phyloP scores from a whole-genome alignment of 2,329 filamentous ascomycete genomes.

The Colletotrichum sojae region DNA sequence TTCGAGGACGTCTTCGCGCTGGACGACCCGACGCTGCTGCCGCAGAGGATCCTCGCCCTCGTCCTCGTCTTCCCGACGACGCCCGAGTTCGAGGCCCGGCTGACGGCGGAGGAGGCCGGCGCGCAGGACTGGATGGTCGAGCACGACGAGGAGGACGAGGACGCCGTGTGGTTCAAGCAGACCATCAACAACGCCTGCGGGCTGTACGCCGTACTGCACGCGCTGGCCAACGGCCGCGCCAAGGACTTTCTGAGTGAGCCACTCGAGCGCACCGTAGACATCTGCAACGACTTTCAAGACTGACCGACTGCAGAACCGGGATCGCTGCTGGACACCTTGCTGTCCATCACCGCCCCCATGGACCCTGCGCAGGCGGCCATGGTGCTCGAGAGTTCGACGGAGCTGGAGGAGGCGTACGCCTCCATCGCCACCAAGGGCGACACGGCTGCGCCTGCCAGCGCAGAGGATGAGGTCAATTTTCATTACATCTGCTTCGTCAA shows the following conservation, averaged over 20 bases:
- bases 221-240: conserved; percentile 69
- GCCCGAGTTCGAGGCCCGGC: conserved; percentile 70
- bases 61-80: conserved; percentile 79
- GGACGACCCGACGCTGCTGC: conserved; percentile 76
- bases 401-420: conserved; percentile 75
- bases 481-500: conserved; percentile 83
- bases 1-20: conserved; percentile 81
- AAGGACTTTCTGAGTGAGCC: conserved; percentile 52
- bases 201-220: conserved; percentile 77
- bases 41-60: conserved; percentile 69
- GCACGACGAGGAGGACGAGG: conserved; percentile 63
- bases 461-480: conserved; percentile 75
- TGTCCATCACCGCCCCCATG: conserved; percentile 73
- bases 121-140: conserved; percentile 37
- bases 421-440: conserved; percentile 73
- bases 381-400: conserved; percentile 74
- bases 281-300: background rate
- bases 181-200: conserved; percentile 82
- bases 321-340: conserved; percentile 62
- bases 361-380: conserved; percentile 69
- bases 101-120: conserved; percentile 49
- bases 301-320: conserved; percentile 27
- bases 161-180: conserved; percentile 81
- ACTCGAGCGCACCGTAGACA: background rate
- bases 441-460: conserved; percentile 69